Base-by-base conservation (phyloP, 2,329 filamentous ascomycete species). In the Diaporthe sp. region DNA sequence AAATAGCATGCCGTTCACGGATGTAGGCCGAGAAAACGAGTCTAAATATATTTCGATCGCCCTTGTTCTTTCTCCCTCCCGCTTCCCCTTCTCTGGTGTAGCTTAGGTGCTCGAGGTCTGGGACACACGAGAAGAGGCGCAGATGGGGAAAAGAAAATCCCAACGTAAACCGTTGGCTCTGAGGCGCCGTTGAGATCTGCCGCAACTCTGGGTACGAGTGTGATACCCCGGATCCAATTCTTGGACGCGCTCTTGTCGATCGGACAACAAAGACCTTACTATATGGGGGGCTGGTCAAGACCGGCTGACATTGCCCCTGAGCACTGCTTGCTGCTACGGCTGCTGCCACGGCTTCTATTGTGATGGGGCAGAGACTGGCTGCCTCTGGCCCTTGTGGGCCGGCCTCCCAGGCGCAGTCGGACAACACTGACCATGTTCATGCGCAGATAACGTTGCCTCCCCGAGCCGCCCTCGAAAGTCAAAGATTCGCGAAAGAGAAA, bases 21-120 rank as follows among this genome's bases (percentile, higher is more conserved):
- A 53, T 68, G 47, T 53, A 68, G 47, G 47, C 63, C 63, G 63
- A 68, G 47, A 68, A n/a, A 68, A 68, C n/a, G 22, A 13, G 63
- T 39, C 63, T 68, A 53, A 53, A 53, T 68, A 68, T 53, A 53
- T 68, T 27, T n/a, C 15, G 47, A 68, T 68, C 63, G 47, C 13
- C 44, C 44, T 8, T 47, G 44, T 9, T 47, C 44, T 47, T 22
- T 47, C 44, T 47, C 17, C 15, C 19, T 22, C 44, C 19, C 44
- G 44, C 44, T 22, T 47, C 19, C 7, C 15, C 44, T 47, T 47
- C 19, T 47, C 44, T 22, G 22, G 44, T 47, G 44, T n/a, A 10
- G 44, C 44, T 8, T 30, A 47, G 25, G 25, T 32, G 55, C n/a
- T 35, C 15, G 32, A 27, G n/a, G n/a, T 30, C 47, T 35, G 47